Percentiles rank a stretch among this genome's conserved stretches.
Evolutionary conservation across 2,329 filamentous ascomycete species (phyloP).

Genomic region (Aspergillus ochraceoroseus): DNA sequence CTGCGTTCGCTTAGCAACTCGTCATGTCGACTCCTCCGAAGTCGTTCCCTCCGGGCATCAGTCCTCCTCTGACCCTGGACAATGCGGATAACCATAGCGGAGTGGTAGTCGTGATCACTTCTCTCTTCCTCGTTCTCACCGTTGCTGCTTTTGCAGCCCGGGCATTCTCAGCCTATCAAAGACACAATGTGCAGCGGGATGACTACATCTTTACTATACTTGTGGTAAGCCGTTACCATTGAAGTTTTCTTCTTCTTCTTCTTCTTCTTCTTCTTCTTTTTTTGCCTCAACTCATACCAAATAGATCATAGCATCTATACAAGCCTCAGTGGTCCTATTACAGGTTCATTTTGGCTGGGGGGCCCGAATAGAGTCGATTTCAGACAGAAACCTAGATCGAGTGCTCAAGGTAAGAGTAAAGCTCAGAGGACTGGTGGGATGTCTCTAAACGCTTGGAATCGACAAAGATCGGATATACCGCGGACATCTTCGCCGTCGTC

Average conservation of each 20-base stretch:
- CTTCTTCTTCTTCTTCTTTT: not conserved
- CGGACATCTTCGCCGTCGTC: conserved; percentile 42
- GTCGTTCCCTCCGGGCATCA: conserved; percentile 16
- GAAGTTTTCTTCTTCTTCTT: no score
- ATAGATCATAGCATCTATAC: conserved; percentile 35
- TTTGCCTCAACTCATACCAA: not conserved
- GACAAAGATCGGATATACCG: conserved; percentile 34
- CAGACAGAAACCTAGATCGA: conserved; percentile 12
- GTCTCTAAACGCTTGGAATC: not conserved
- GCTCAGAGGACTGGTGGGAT: not conserved
- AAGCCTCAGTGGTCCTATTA: conserved; percentile 38
- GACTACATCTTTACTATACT: conserved; percentile 35
- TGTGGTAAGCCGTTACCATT: conserved; percentile 24
- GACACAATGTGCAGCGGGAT: conserved; percentile 29
- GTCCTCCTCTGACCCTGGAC: conserved; percentile 36
- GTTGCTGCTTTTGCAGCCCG: conserved; percentile 40
- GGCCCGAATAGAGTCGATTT: conserved; percentile 25
- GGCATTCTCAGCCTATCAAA: conserved; percentile 37
- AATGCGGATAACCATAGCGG: conserved; percentile 40
- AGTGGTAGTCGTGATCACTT: conserved; percentile 40
- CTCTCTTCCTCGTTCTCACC: conserved; percentile 37
- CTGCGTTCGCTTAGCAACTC: no score
- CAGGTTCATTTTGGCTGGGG: conserved; percentile 42
- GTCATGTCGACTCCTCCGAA: not conserved
- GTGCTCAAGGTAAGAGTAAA: conserved; percentile 35